A percentile compares a stretch with the other conserved stretches of the same genome.
Conservation (phyloP, 2,329 filamentous ascomycete species). For the Niveomyces coronatus region DNA sequence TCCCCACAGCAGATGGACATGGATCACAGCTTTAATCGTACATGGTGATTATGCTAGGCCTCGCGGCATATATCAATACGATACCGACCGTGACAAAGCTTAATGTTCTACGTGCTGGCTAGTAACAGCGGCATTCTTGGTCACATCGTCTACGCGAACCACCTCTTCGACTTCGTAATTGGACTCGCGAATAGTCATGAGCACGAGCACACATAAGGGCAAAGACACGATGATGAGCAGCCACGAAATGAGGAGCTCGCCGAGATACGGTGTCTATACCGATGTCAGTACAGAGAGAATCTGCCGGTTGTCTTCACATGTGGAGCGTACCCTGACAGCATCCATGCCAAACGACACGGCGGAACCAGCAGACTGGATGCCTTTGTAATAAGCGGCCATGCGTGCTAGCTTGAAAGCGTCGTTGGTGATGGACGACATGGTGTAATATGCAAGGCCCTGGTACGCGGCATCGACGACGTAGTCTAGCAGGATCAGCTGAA, state of each 20-base stretch:
- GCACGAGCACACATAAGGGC: conserved; percentile 14
- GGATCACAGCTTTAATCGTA: too few relatives aligned
- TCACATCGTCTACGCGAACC: conserved; percentile 12
- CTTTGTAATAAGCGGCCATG: conserved; percentile 73
- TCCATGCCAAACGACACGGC: conserved; percentile 37
- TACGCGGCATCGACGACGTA: conserved; percentile 18
- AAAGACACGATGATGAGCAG: conserved; percentile 15
- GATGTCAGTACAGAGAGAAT: conserved; percentile 1
- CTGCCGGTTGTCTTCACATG: neutral
- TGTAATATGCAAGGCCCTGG: conserved; percentile 55
- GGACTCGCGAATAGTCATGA: conserved; percentile 14
- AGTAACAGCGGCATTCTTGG: neutral
- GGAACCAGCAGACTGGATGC: conserved; percentile 65
- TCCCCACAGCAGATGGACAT: too few relatives aligned
- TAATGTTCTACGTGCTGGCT: too few relatives aligned
- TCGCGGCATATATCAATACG: too few relatives aligned
- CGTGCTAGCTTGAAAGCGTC: conserved; percentile 64
- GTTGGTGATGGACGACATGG: conserved; percentile 66
- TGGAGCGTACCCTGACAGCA: conserved; percentile 17
- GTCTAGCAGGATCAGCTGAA: conserved; percentile 13
- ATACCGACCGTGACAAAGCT: too few relatives aligned
- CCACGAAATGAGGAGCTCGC: conserved; percentile 17
- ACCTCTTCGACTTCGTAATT: conserved; percentile 17
- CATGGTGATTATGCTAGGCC: too few relatives aligned
- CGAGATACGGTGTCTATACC: conserved; percentile 15